These are phyloP conservation scores for Mycocentrospora acerina DNA, from an alignment of 2,329 filamentous ascomycete species.

Conservation along the genomic window DNA sequence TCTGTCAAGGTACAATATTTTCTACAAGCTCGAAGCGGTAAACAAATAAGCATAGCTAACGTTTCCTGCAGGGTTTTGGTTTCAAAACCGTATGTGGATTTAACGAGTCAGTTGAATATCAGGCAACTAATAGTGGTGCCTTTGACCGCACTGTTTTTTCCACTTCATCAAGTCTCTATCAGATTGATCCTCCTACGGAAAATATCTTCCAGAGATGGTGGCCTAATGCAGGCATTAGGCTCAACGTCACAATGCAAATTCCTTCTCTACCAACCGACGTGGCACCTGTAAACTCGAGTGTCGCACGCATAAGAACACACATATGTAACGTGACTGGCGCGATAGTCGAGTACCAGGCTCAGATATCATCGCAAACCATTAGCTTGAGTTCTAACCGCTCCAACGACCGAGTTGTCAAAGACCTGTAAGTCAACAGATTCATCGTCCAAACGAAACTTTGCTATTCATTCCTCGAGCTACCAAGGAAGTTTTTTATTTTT, in stretches of 20 bases:
- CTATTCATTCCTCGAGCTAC: too few relatives aligned
- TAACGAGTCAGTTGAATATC: neutral
- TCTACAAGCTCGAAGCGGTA: neutral
- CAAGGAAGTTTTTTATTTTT: too few relatives aligned
- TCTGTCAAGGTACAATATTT: neutral
- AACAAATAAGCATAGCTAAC: too few relatives aligned
- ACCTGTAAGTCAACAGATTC: neutral
- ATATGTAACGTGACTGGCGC: conserved; percentile 3
- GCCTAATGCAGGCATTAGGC: neutral
- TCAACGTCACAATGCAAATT: conserved; percentile 4
- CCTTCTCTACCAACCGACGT: neutral
- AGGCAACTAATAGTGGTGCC: neutral
- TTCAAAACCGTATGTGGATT: conserved; percentile 1
- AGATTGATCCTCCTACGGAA: neutral
- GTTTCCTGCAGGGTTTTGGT: neutral
- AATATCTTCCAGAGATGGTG: neutral
- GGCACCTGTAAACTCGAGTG: neutral
- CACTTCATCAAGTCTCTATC: neutral
- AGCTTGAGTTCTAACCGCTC: neutral
- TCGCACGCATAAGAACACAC: neutral
- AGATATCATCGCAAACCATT: neutral
- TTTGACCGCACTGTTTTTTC: neutral
- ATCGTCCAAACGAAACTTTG: too few relatives aligned
- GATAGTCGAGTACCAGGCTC: conserved; percentile 2
- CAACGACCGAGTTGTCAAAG: neutral